Evolutionary conservation across 306 rosid genomes (phyloP).

Genomic region (Pachyrhizus erosus): DNA sequence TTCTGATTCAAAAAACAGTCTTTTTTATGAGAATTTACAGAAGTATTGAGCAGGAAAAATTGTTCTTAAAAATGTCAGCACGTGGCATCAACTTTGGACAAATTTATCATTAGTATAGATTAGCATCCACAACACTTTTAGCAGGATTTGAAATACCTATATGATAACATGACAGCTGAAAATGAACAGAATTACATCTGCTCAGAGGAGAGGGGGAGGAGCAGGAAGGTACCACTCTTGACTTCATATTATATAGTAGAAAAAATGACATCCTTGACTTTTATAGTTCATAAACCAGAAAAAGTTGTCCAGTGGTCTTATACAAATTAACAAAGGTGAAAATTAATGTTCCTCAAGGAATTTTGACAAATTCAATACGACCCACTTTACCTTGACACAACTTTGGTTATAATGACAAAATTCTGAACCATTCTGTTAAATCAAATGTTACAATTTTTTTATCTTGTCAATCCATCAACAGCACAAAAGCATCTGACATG

Average conservation of each 20-base stretch:
- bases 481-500: neutral
- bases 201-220: neutral
- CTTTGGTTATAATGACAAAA: neutral
- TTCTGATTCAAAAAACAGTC: neutral
- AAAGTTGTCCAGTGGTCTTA: neutral
- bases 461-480: neutral
- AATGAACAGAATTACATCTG: neutral
- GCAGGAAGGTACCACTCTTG: neutral
- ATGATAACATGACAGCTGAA: neutral
- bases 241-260: neutral
- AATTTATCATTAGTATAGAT: neutral
- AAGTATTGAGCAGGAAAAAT: neutral
- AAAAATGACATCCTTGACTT: neutral
- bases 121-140: neutral
- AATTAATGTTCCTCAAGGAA: too few species aligned
- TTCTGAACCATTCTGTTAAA: slow-evolving; percentile 24
- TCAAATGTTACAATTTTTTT: slow-evolving; percentile 1
- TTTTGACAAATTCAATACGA: neutral
- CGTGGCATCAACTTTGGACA: neutral
- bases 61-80: too few species aligned
- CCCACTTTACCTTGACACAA: neutral
- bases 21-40: neutral
- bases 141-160: neutral
- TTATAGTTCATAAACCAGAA: neutral
- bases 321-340: neutral